Base-by-base conservation (phyloP, 306 rosid species). In the Malus domestica region DNA sequence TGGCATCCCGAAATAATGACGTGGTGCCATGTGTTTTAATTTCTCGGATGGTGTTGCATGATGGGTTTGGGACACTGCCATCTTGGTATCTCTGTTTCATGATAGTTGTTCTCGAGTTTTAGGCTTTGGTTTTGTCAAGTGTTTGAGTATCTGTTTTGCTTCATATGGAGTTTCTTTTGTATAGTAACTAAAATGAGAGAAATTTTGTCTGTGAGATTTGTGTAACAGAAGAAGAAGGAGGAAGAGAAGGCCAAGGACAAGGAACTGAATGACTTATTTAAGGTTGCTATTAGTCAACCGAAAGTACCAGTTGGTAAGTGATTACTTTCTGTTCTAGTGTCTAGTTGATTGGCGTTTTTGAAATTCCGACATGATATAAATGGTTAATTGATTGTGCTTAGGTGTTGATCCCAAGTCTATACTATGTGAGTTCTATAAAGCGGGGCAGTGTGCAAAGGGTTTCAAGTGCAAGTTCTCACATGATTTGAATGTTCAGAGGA, bases 401-500 rank as follows among this genome's bases (percentile, higher is more conserved):
- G 97, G 97, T 81, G 96, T 92, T 76, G 96, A 92, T 86, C 97
- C 93, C 54, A 90, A 92, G 88, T 92, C 97, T 64, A 84, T 92
- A 84, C 10, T 90, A 46, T 92, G 97, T 29, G 96, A 92, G 84
- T 88, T 86, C 78, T 90, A 70, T 69, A 90, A 90, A 76, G 97
- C 44, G 33, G 96, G 97, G 44, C 97, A 92, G 77, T 90, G 97
- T 61, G 80, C 88, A n/a, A 92, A 92, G 82, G 97, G 97, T 23
- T 92, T 90, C 76, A 92, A 92, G 77, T 92, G 96, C 96, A 92
- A 92, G 84, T 92, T 92, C 80, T 92, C 97, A 0, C 97, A 92
- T 73, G 93, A 90, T 76, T 80, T 92, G 83, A 92, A 92, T 86
- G 86, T 92, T 59, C 96, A 92, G 88, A 88, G 97, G 86, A 92